Conservation (phyloP, 331 rosid genomes). For the Cydonia oblonga region DNA sequence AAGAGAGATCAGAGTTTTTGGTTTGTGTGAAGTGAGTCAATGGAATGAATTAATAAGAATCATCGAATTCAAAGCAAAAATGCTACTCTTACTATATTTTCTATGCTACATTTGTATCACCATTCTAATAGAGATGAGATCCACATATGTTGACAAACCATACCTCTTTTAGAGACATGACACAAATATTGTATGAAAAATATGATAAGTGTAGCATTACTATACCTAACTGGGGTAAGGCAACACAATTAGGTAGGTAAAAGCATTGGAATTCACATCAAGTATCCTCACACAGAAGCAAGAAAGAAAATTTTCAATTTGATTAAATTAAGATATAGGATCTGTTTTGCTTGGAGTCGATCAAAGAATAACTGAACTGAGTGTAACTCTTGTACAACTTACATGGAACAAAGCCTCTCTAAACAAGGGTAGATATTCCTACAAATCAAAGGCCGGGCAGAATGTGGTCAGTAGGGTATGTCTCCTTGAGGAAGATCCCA, state of each 20-base stretch:
- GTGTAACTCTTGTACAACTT: conserved; percentile 17
- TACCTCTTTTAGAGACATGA: too few species aligned
- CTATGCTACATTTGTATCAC: too few species aligned
- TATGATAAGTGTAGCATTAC: too few species aligned
- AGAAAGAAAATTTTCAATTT: conserved; percentile 12
- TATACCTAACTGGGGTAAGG: not conserved
- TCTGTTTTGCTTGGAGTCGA: conserved; percentile 18
- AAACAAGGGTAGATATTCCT: conserved; percentile 16
- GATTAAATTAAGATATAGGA: conserved; percentile 3
- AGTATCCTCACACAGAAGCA: conserved; percentile 6
- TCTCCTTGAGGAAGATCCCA: conserved; percentile 69
- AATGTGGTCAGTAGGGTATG: conserved; percentile 31
- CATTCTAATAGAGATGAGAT: too few species aligned
- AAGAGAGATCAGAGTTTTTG: too few species aligned
- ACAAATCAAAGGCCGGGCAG: conserved; percentile 10
- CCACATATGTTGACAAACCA: too few species aligned
- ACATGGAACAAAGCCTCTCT: conserved; percentile 30
- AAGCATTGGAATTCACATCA: not conserved
- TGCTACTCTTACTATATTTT: too few species aligned
- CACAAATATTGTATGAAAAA: too few species aligned
- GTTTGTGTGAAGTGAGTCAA: too few species aligned
- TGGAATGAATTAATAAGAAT: too few species aligned
- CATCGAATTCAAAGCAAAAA: too few species aligned
- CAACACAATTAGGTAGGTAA: not conserved
- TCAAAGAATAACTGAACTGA: conserved; percentile 21